Conservation (phyloP, 148 eudicot species). For the Heliamphora exappendiculata region DNA sequence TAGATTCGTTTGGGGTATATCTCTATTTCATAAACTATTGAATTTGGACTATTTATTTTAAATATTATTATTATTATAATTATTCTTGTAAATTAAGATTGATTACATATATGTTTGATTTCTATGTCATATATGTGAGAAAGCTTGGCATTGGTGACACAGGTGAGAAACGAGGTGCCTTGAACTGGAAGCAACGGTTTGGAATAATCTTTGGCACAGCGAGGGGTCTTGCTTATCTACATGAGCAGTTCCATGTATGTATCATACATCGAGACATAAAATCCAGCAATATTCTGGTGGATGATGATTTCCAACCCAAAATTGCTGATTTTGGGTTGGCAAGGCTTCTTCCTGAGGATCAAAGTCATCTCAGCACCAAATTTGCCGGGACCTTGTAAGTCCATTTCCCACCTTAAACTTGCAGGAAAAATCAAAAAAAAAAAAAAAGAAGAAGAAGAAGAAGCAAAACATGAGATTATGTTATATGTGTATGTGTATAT, state of each 20-base stretch:
- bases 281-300: conserved; percentile 37
- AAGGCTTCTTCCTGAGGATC: conserved; percentile 40
- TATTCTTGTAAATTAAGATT: too few species aligned
- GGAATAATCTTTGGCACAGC: conserved; percentile 37
- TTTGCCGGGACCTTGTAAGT: conserved; percentile 55
- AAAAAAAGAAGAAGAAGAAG: too few species aligned
- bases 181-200: conserved; percentile 39
- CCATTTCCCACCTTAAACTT: neutral
- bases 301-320: conserved; percentile 32
- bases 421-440: too few species aligned
- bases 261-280: conserved; percentile 46
- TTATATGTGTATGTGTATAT: neutral
- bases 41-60: too few species aligned
- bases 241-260: conserved; percentile 37
- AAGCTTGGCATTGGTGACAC: neutral
- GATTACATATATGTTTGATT: too few species aligned
- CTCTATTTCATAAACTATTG: too few species aligned
- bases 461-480: too few species aligned
- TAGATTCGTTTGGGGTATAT: too few species aligned
- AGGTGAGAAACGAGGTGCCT: conserved; percentile 30
- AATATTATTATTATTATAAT: too few species aligned
- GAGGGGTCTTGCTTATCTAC: conserved; percentile 42
- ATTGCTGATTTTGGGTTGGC: conserved; percentile 47
- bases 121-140: neutral
- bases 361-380: conserved; percentile 40